A percentile compares a stretch with the other conserved stretches of the same genome.
Conservation (phyloP, 2,329 filamentous ascomycete genomes). For the Gaeumannomyces tritici region DNA sequence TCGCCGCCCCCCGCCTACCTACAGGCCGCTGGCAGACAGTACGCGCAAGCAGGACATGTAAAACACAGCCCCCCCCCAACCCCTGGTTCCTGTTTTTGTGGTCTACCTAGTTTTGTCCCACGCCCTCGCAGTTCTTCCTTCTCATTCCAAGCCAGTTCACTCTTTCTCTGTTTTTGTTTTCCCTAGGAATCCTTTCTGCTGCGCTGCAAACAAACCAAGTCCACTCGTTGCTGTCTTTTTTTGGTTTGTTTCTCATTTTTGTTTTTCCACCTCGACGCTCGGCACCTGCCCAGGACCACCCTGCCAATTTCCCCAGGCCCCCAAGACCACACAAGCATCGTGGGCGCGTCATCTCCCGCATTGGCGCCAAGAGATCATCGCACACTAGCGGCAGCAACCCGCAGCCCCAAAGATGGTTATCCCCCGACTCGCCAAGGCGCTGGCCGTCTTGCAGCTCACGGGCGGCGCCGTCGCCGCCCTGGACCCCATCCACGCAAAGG, state of each 20-base stretch:
- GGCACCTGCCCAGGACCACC: not conserved
- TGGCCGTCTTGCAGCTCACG: constrained; percentile 2
- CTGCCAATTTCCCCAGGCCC: constrained; percentile 1
- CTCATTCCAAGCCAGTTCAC: not conserved
- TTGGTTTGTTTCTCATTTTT: not conserved
- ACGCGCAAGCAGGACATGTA: not conserved
- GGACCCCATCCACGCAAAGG: constrained; percentile 1
- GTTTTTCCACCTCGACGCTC: not conserved
- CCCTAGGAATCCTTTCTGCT: no score
- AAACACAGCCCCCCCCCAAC: not conserved
- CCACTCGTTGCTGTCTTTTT: not conserved
- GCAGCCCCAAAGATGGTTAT: not conserved
- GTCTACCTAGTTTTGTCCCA: not conserved
- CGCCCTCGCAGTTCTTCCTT: not conserved
- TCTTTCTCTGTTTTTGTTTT: not conserved
- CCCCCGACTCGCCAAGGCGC: constrained; percentile 3
- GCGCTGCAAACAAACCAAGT: not conserved
- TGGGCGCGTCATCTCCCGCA: constrained; percentile 1
- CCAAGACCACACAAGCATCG: constrained; percentile 1
- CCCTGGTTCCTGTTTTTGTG: not conserved
- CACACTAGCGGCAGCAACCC: not conserved
- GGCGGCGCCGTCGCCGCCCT: not conserved
- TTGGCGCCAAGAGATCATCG: constrained; percentile 4
- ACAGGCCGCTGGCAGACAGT: no score
- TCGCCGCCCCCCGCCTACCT: no score